Percentiles rank a stretch among this genome's conserved stretches.
Conservation (phyloP, 2,329 filamentous ascomycete genomes). For the Ilyonectria sp. region DNA sequence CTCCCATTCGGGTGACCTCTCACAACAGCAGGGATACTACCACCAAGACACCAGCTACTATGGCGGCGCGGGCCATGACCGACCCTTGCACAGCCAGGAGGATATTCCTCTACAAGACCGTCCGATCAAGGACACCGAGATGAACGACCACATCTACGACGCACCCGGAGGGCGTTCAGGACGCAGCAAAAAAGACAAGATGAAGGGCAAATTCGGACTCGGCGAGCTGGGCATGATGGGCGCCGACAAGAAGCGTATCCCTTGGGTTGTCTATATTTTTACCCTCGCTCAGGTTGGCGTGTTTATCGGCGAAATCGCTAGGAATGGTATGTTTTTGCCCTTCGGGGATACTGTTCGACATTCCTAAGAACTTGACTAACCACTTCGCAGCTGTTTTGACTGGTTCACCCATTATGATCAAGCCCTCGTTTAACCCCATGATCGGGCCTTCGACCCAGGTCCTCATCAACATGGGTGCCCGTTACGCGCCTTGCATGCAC, state of each 20-base stretch:
- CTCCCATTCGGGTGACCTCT: conserved; percentile 57
- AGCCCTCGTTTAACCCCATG: conserved; percentile 95
- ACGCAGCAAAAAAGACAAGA: conserved; percentile 51
- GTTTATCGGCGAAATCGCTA: conserved; percentile 90
- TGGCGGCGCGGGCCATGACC: conserved; percentile 57
- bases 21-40: conserved; percentile 52
- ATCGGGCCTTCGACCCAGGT: conserved; percentile 93
- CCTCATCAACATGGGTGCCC: conserved; percentile 96
- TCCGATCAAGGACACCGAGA: conserved; percentile 58
- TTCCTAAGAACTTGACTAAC: conserved; percentile 28
- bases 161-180: conserved; percentile 56
- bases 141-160: conserved; percentile 75
- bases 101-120: conserved; percentile 72
- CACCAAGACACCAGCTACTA: conserved; percentile 73
- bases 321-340: conserved; percentile 75
- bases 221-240: conserved; percentile 74
- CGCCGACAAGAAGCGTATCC: conserved; percentile 70
- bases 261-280: conserved; percentile 88
- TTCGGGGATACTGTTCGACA: not conserved
- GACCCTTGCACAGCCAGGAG: conserved; percentile 61
- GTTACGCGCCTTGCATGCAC: conserved; percentile 96
- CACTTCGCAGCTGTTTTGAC: conserved; percentile 77
- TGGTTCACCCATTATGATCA: conserved; percentile 81
- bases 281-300: conserved; percentile 84
- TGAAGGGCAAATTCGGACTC: conserved; percentile 64